phyloP scores from a whole-genome alignment of 805 yeast species.

The Ogataea glucozyma region DNA sequence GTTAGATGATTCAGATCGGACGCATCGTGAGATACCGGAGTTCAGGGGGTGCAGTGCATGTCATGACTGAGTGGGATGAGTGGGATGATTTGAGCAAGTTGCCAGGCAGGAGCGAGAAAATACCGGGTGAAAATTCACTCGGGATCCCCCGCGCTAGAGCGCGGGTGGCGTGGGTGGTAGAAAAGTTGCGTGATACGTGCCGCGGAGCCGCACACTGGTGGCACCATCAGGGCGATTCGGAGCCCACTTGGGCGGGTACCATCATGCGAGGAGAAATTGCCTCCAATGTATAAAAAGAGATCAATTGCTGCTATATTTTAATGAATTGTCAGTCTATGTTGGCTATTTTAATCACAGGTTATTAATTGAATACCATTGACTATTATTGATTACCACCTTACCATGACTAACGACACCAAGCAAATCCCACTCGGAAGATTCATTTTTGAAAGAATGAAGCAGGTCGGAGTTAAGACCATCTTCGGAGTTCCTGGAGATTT shows the following conservation, averaged over 20 bases:
- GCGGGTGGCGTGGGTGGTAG: no score
- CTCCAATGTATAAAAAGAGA: background rate
- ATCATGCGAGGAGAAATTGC: no score
- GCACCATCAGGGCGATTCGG: background rate
- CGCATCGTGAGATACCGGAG: slow-evolving; percentile 2
- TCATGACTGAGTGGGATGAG: no score
- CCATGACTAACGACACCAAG: background rate
- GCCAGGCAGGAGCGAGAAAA: no score
- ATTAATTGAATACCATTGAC: background rate
- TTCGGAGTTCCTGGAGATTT: slow-evolving; percentile 85
- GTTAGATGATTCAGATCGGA: no score
- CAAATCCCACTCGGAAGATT: slow-evolving; percentile 70
- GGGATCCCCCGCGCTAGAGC: no score
- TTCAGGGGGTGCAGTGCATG: no score
- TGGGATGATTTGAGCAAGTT: no score
- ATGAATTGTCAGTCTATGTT: no score
- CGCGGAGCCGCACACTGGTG: slow-evolving; percentile 5
- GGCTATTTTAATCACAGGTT: background rate
- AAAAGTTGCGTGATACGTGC: slow-evolving; percentile 4
- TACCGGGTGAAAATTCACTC: no score
- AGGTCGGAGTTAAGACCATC: slow-evolving; percentile 67
- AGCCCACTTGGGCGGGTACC: no score
- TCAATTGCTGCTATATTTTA: background rate
- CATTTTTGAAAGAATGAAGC: slow-evolving; percentile 75
- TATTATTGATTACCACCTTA: background rate